Conservation (phyloP, 352 stramenopile genomes). For the Thraustotheca clavata region DNA sequence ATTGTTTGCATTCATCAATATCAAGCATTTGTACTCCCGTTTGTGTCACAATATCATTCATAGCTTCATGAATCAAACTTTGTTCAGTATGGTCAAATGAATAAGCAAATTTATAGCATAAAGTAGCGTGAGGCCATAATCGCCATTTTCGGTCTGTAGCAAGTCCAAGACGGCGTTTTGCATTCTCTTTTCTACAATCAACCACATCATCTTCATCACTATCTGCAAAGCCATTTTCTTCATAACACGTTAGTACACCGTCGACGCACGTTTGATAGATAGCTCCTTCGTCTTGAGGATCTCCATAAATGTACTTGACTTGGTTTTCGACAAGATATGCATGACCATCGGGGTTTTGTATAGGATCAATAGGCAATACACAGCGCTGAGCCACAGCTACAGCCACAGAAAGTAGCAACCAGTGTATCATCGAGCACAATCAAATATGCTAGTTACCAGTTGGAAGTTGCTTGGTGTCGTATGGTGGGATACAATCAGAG, state of each 20-base stretch:
- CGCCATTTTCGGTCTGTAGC: slow-evolving; percentile 44
- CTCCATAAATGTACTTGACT: slow-evolving; percentile 42
- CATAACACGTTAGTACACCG: slow-evolving; percentile 41
- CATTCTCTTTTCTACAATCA: slow-evolving; percentile 27
- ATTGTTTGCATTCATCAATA: slow-evolving; percentile 49
- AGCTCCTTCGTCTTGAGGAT: slow-evolving; percentile 35
- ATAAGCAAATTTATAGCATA: slow-evolving; percentile 60
- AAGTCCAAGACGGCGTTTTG: slow-evolving; percentile 37
- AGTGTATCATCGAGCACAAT: too few relatives aligned
- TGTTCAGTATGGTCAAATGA: slow-evolving; percentile 40
- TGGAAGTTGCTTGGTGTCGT: too few relatives aligned
- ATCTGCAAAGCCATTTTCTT: slow-evolving; percentile 56
- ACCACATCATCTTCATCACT: slow-evolving; percentile 37
- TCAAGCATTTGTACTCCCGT: slow-evolving; percentile 47
- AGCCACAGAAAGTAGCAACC: too few relatives aligned
- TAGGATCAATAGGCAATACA: not conserved
- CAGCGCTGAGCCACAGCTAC: not conserved
- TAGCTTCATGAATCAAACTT: slow-evolving; percentile 41
- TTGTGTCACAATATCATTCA: slow-evolving; percentile 39
- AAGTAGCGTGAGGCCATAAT: slow-evolving; percentile 52
- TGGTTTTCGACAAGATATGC: slow-evolving; percentile 23
- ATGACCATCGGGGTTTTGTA: not conserved
- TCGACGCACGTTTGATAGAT: slow-evolving; percentile 44
- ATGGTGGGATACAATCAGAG: too few relatives aligned
- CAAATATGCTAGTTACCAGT: too few relatives aligned